These are phyloP conservation scores for Aspergillus arachidicola DNA, from an alignment of 2,329 filamentous ascomycete species.

Conservation along the genomic window DNA sequence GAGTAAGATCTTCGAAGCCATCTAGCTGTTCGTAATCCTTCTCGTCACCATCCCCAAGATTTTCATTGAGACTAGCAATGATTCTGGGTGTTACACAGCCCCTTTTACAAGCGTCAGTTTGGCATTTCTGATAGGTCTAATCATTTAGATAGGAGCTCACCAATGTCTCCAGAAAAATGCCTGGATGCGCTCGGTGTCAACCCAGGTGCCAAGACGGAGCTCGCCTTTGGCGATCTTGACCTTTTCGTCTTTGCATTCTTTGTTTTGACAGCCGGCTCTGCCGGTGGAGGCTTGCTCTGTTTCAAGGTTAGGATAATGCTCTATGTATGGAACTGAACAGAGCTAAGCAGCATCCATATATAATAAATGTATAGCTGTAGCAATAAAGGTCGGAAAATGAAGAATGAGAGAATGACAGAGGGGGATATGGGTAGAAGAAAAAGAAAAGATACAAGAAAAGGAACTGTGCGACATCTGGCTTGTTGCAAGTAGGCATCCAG, in stretches of 20 bases:
- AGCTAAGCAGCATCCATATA: background rate
- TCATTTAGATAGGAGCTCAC: slow-evolving; percentile 56
- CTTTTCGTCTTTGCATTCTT: slow-evolving; percentile 68
- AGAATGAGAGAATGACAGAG: background rate
- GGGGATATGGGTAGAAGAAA: background rate
- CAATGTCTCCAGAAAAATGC: slow-evolving; percentile 84
- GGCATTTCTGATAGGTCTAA: background rate
- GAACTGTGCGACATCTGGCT: background rate
- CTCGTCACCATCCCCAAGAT: slow-evolving; percentile 45
- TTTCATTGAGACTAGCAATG: slow-evolving; percentile 63
- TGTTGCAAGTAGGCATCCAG: background rate
- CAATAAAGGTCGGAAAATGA: background rate
- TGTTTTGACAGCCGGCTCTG: slow-evolving; percentile 74
- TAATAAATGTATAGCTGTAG: background rate
- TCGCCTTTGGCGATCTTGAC: slow-evolving; percentile 79
- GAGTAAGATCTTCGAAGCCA: slow-evolving; percentile 75
- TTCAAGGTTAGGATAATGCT: background rate
- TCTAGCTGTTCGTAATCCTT: slow-evolving; percentile 71
- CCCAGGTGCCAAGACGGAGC: slow-evolving; percentile 74
- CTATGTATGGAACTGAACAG: background rate
- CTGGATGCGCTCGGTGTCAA: slow-evolving; percentile 63
- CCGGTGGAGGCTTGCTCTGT: slow-evolving; percentile 71
- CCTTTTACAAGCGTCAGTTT: slow-evolving; percentile 47
- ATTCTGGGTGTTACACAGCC: slow-evolving; percentile 83
- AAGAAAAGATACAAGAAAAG: background rate